A percentile compares a stretch with the other conserved stretches of the same genome.
Conservation (phyloP, 345 rosid genomes). For the Ricinus communis region DNA sequence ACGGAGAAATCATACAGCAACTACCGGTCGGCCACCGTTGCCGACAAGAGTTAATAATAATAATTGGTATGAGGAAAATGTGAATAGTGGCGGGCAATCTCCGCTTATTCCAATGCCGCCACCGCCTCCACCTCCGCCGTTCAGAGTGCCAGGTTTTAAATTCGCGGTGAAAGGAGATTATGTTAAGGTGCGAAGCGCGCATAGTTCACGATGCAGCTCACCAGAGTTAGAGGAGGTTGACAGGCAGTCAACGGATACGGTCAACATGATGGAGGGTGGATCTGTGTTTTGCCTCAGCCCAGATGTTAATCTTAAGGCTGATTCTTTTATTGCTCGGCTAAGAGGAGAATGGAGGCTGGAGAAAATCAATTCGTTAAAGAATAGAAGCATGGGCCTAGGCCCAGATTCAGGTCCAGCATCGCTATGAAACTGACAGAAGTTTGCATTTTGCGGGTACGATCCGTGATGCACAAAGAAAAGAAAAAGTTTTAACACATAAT, state of each 20-base stretch:
- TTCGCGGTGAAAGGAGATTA: slow-evolving; percentile 51
- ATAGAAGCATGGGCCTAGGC: slow-evolving; percentile 31
- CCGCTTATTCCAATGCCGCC: slow-evolving; percentile 54
- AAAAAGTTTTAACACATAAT: background rate
- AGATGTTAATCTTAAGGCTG: slow-evolving; percentile 81
- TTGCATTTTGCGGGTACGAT: background rate
- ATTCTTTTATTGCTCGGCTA: slow-evolving; percentile 76
- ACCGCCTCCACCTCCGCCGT: slow-evolving; percentile 67
- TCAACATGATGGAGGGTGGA: slow-evolving; percentile 32
- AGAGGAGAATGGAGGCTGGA: slow-evolving; percentile 75
- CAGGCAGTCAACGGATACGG: slow-evolving; percentile 20
- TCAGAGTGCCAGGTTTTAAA: slow-evolving; percentile 43
- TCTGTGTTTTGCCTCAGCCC: slow-evolving; percentile 69
- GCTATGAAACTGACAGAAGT: background rate
- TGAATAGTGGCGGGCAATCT: slow-evolving; percentile 40
- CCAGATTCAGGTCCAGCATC: slow-evolving; percentile 13
- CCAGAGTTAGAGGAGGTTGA: slow-evolving; percentile 49
- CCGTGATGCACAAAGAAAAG: too few relatives aligned
- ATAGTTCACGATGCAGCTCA: slow-evolving; percentile 65
- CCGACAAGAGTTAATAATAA: slow-evolving; percentile 39
- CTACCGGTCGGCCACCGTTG: slow-evolving; percentile 66
- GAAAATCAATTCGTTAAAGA: slow-evolving; percentile 63
- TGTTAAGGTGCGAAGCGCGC: slow-evolving; percentile 50
- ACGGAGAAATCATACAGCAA: slow-evolving; percentile 14
- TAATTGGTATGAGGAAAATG: slow-evolving; percentile 33